phyloP scores from a whole-genome alignment of 1,139 yeast genomes.

The Yamadazyma oceani region DNA sequence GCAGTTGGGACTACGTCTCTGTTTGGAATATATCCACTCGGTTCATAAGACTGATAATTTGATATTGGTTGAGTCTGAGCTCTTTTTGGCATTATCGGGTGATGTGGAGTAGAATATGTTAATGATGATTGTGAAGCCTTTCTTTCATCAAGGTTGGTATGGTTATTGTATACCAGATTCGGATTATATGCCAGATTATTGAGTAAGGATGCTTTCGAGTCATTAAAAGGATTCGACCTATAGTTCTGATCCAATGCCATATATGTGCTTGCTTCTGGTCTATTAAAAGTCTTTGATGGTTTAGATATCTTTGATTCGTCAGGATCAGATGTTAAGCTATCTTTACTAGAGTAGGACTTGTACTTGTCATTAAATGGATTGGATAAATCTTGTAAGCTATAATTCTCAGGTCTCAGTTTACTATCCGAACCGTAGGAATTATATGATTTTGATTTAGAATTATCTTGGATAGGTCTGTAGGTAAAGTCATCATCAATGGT shows the following conservation, averaged over 20 bases:
- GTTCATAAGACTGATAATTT: background rate
- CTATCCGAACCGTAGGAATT: too few species aligned
- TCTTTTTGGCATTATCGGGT: conserved; percentile 3
- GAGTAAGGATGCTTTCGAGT: conserved; percentile 5
- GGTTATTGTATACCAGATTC: background rate
- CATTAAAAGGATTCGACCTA: conserved; percentile 11
- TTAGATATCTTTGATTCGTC: background rate
- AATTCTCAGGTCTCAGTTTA: background rate
- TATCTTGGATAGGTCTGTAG: background rate
- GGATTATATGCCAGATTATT: background rate
- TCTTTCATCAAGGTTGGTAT: background rate
- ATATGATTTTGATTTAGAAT: background rate
- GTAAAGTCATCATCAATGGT: conserved; percentile 11
- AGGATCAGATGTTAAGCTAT: background rate
- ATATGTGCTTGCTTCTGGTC: background rate
- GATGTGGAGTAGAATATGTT: conserved; percentile 1
- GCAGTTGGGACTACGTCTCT: too few species aligned
- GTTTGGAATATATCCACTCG: too few species aligned
- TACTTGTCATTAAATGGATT: conserved; percentile 12
- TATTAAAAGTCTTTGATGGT: background rate
- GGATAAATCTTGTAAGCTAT: conserved; percentile 12
- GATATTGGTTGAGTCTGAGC: conserved; percentile 7
- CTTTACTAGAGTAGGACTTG: background rate
- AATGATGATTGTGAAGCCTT: conserved; percentile 6
- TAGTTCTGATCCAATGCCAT: background rate